These are phyloP conservation scores for Polysphondylium violaceum DNA, from an alignment of 78 protist genomes.

Conservation along the genomic window DNA sequence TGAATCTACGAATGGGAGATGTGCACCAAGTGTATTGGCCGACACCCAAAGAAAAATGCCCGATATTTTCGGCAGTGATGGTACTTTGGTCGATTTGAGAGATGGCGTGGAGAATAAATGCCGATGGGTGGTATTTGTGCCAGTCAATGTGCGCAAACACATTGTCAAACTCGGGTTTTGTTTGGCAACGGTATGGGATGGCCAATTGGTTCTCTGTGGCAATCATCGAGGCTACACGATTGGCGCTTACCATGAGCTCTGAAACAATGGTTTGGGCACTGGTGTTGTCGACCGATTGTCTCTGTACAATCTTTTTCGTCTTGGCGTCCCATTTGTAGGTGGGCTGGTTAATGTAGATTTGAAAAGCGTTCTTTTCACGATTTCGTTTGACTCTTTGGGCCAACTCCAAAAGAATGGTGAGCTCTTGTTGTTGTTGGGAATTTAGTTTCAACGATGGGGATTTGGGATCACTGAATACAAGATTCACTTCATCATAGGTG, in stretches of 20 bases:
- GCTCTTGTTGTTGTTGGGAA: too few species aligned
- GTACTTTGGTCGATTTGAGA: not conserved
- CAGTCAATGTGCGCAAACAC: not conserved
- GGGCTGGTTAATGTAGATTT: too few species aligned
- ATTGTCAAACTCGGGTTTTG: not conserved
- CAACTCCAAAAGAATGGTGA: too few species aligned
- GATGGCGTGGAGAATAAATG: not conserved
- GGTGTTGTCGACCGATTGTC: too few species aligned
- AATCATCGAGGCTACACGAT: slow-evolving; percentile 21
- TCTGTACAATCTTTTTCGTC: too few species aligned
- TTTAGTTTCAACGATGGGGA: too few species aligned
- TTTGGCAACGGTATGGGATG: slow-evolving; percentile 34
- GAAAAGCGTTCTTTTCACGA: too few species aligned
- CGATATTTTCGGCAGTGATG: not conserved
- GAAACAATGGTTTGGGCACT: slow-evolving; percentile 18
- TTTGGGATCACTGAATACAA: too few species aligned
- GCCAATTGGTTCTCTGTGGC: not conserved
- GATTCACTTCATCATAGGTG: slow-evolving; percentile 33
- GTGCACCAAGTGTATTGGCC: slow-evolving; percentile 97
- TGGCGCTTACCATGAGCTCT: slow-evolving; percentile 39
- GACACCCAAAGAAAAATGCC: slow-evolving; percentile 84
- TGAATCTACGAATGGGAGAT: slow-evolving; percentile 78
- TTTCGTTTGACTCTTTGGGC: too few species aligned
- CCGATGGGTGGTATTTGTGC: slow-evolving; percentile 3
- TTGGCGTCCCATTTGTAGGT: too few species aligned